These are phyloP conservation scores for Dalbergia cultrata DNA, from an alignment of 306 rosid genomes.

Conservation along the genomic window DNA sequence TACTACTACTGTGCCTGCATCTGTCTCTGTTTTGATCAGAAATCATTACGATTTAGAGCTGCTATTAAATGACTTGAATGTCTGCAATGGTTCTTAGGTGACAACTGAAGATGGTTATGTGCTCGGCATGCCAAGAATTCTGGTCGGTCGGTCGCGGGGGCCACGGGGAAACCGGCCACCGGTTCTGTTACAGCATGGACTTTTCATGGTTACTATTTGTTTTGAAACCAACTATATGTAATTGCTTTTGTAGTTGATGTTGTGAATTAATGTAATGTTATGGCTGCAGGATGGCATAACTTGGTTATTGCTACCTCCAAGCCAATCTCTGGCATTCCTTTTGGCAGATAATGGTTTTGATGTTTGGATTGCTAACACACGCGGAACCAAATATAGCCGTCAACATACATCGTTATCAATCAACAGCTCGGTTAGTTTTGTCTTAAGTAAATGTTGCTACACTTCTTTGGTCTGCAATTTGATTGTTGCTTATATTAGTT, in stretches of 20 bases:
- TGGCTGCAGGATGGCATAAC: conserved; percentile 73
- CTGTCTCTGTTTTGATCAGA: conserved; percentile 31
- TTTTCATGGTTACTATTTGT: conserved; percentile 65
- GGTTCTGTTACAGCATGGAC: conserved; percentile 79
- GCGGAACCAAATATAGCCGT: conserved; percentile 82
- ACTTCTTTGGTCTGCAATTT: conserved; percentile 33
- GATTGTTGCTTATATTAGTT: conserved; percentile 32
- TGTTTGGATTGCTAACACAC: conserved; percentile 82
- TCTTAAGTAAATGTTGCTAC: background rate
- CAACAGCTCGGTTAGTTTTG: conserved; percentile 57
- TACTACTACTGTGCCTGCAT: background rate
- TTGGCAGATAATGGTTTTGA: conserved; percentile 81
- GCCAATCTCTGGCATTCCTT: conserved; percentile 68
- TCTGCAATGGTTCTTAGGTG: conserved; percentile 59
- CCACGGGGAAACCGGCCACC: conserved; percentile 51
- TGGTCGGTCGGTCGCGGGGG: conserved; percentile 53
- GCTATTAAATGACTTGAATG: background rate
- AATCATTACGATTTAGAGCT: conserved; percentile 31
- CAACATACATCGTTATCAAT: conserved; percentile 54
- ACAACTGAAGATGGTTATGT: conserved; percentile 75
- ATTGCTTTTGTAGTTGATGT: conserved; percentile 37
- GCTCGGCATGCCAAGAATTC: conserved; percentile 78
- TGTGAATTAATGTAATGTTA: conserved; percentile 39
- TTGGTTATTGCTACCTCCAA: conserved; percentile 82
- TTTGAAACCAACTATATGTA: background rate